These are phyloP conservation scores for Coemansia sp. DNA, from an alignment of 192 early-diverging fungal genomes.

Conservation along the genomic window DNA sequence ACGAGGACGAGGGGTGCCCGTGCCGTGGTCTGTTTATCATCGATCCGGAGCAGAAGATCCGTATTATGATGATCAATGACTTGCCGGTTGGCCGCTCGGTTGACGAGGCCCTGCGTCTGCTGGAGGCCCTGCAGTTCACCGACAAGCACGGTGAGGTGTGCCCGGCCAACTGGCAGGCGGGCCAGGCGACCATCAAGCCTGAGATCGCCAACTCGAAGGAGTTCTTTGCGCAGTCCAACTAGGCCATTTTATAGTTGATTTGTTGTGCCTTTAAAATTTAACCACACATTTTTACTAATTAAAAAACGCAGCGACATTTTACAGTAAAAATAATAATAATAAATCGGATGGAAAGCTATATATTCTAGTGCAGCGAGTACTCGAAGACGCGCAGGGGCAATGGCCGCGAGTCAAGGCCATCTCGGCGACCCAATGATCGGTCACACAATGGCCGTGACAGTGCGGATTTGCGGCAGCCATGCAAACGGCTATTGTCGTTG, in stretches of 20 bases:
- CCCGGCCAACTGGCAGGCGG: slow-evolving; percentile 83
- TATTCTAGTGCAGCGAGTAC: slow-evolving; percentile 7
- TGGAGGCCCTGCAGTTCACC: slow-evolving; percentile 91
- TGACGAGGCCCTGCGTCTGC: slow-evolving; percentile 81
- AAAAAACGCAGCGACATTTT: too few species aligned
- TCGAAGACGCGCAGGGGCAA: slow-evolving; percentile 19
- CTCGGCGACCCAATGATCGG: neutral
- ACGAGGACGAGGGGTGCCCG: slow-evolving; percentile 74
- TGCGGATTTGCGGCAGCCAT: neutral
- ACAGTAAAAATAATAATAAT: neutral
- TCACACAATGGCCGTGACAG: neutral
- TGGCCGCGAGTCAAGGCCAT: neutral
- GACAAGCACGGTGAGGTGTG: slow-evolving; percentile 84
- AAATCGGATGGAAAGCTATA: neutral
- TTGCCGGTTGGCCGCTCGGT: slow-evolving; percentile 82
- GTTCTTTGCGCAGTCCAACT: slow-evolving; percentile 63
- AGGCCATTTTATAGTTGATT: neutral
- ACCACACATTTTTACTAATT: too few species aligned
- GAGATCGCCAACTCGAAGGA: slow-evolving; percentile 62
- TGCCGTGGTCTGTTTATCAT: slow-evolving; percentile 91
- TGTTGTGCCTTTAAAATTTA: too few species aligned
- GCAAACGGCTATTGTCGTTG: neutral
- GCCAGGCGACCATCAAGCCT: slow-evolving; percentile 71
- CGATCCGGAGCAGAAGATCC: slow-evolving; percentile 83
- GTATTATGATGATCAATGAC: slow-evolving; percentile 89